These are phyloP conservation scores for Nothophytophthora sp. DNA, from an alignment of 352 stramenopile genomes.

Conservation along the genomic window DNA sequence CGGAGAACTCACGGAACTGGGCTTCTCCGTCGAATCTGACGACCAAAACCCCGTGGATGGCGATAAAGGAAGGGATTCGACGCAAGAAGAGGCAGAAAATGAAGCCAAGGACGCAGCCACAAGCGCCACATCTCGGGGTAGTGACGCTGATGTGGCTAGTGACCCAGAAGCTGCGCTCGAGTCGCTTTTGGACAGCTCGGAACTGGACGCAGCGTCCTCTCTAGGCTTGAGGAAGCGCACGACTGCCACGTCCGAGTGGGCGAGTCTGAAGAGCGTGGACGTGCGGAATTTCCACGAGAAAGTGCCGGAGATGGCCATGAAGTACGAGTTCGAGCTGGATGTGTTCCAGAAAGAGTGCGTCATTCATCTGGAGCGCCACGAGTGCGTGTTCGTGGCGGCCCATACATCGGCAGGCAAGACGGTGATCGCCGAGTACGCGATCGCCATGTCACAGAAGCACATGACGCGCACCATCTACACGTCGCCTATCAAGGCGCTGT, in stretches of 20 bases:
- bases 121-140: not conserved
- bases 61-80: constrained; percentile 3
- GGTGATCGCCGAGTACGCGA: constrained; percentile 98
- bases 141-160: not conserved
- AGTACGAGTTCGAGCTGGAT: constrained; percentile 91
- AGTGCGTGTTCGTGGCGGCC: constrained; percentile 96
- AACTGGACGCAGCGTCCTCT: not conserved
- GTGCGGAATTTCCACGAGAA: constrained; percentile 86
- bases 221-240: constrained; percentile 20
- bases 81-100: not conserved
- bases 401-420: constrained; percentile 99
- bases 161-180: constrained; percentile 64
- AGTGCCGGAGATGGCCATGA: constrained; percentile 81
- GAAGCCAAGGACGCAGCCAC: not conserved
- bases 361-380: constrained; percentile 92
- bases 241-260: constrained; percentile 55
- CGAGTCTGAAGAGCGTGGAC: constrained; percentile 65
- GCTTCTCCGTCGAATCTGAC: constrained; percentile 52
- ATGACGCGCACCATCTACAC: constrained; percentile 97
- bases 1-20: constrained; percentile 56
- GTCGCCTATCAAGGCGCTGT: constrained; percentile 98
- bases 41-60: constrained; percentile 25
- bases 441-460: constrained; percentile 93
- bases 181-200: constrained; percentile 33
- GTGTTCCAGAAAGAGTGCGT: constrained; percentile 98